phyloP scores from a whole-genome alignment of 208 protist genomes.

The Strigomonas culicis region DNA sequence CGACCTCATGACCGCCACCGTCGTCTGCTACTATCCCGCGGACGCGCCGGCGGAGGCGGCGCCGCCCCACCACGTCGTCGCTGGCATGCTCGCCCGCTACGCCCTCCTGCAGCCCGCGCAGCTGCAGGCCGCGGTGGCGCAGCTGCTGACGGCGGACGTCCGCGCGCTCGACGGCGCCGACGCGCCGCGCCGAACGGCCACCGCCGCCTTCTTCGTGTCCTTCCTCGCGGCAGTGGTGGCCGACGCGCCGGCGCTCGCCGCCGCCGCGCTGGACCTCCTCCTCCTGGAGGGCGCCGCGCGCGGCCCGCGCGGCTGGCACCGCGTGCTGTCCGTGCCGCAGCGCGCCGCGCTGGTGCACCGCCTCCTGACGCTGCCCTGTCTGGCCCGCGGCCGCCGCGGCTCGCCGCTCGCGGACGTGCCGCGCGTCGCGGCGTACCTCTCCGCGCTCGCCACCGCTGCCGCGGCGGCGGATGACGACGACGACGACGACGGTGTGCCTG shows the following conservation, averaged over 20 bases:
- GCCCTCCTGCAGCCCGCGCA: neutral
- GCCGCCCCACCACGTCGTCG: neutral
- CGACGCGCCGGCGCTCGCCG: too few species aligned
- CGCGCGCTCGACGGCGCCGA: neutral
- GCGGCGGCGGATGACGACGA: neutral
- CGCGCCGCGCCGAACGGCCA: too few species aligned
- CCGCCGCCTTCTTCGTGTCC: too few species aligned
- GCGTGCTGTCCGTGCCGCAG: neutral
- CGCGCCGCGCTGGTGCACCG: neutral
- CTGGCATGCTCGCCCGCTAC: neutral
- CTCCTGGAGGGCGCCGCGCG: too few species aligned
- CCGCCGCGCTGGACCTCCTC: too few species aligned
- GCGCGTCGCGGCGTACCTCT: neutral
- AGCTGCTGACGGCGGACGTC: neutral
- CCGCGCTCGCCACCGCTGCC: neutral
- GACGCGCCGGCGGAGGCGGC: too few species aligned
- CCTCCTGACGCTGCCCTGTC: neutral
- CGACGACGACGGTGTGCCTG: neutral
- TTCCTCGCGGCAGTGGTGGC: too few species aligned
- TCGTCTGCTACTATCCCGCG: neutral
- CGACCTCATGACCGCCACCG: too few species aligned
- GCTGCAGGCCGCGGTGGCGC: neutral
- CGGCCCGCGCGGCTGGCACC: too few species aligned
- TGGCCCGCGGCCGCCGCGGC: neutral
- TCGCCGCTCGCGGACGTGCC: neutral